Conservation (phyloP, 805 yeast species). For the Wickerhamomyces subpelliculosus region DNA sequence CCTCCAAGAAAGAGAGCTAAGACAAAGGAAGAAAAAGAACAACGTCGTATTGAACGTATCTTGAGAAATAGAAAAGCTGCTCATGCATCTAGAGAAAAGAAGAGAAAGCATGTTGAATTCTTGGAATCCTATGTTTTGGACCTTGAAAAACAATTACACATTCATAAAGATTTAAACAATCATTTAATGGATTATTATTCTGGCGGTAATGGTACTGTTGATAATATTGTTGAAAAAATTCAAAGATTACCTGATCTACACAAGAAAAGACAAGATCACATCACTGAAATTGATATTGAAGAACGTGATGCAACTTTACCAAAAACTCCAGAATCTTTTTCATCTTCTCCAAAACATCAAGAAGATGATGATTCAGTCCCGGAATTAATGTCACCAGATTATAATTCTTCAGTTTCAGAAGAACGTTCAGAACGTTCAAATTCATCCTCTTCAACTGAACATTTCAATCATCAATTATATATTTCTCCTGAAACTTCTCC, state of each 20-base stretch:
- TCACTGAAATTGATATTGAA: slow-evolving; percentile 9
- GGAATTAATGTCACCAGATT: slow-evolving; percentile 9
- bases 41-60: slow-evolving; percentile 87
- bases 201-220: slow-evolving; percentile 15
- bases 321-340: slow-evolving; percentile 21
- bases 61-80: slow-evolving; percentile 95
- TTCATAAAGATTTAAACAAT: slow-evolving; percentile 11
- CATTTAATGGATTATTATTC: slow-evolving; percentile 9
- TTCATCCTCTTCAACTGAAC: too few relatives aligned
- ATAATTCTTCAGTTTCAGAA: slow-evolving; percentile 6
- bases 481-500: slow-evolving; percentile 12
- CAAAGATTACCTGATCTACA: slow-evolving; percentile 17
- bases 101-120: slow-evolving; percentile 83
- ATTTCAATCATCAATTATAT: too few relatives aligned
- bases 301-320: slow-evolving; percentile 8
- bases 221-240: slow-evolving; percentile 8
- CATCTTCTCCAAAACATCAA: slow-evolving; percentile 14
- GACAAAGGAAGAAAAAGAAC: slow-evolving; percentile 95
- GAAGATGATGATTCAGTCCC: slow-evolving; percentile 10
- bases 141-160: slow-evolving; percentile 17
- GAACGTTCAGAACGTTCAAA: not conserved
- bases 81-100: slow-evolving; percentile 94
- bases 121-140: slow-evolving; percentile 42
- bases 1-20: slow-evolving; percentile 97
- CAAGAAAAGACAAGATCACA: slow-evolving; percentile 15